These are phyloP conservation scores for Platanthera guangdongensis DNA, from an alignment of 106 monocot species.

Conservation along the genomic window DNA sequence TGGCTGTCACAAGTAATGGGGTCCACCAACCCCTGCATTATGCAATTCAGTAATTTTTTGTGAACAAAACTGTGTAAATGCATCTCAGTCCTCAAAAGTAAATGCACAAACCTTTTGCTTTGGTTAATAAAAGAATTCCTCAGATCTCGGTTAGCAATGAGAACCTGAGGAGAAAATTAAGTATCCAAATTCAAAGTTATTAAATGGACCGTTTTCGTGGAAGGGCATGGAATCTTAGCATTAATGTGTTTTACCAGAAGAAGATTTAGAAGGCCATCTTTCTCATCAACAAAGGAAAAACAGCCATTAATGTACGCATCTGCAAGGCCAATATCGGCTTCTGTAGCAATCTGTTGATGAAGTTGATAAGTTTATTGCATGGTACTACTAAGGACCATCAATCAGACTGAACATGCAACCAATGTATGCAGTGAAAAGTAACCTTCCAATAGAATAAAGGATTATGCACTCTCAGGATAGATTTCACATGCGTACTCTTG, in stretches of 20 bases:
- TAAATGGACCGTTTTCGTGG: neutral
- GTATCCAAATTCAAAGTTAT: neutral
- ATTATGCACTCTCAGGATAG: slow-evolving; percentile 61
- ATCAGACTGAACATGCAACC: neutral
- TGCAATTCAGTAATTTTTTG: neutral
- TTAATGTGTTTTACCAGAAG: slow-evolving; percentile 38
- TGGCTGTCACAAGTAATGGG: slow-evolving; percentile 74
- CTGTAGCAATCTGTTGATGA: slow-evolving; percentile 60
- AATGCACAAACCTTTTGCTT: slow-evolving; percentile 27
- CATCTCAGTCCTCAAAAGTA: neutral
- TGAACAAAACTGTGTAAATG: neutral
- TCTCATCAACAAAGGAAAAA: slow-evolving; percentile 68
- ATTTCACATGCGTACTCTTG: slow-evolving; percentile 33
- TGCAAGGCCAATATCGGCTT: slow-evolving; percentile 95
- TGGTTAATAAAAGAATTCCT: slow-evolving; percentile 23
- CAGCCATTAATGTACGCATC: slow-evolving; percentile 93
- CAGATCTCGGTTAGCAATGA: slow-evolving; percentile 76
- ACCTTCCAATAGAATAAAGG: slow-evolving; percentile 99
- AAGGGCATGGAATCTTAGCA: neutral
- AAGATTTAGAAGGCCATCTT: slow-evolving; percentile 79
- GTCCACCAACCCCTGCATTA: slow-evolving; percentile 86
- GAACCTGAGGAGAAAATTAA: slow-evolving; percentile 43
- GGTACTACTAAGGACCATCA: neutral
- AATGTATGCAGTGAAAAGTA: neutral
- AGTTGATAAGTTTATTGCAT: neutral